Conservation (phyloP, 768 basidiomycete genomes). For the Tulasnella sp. region DNA sequence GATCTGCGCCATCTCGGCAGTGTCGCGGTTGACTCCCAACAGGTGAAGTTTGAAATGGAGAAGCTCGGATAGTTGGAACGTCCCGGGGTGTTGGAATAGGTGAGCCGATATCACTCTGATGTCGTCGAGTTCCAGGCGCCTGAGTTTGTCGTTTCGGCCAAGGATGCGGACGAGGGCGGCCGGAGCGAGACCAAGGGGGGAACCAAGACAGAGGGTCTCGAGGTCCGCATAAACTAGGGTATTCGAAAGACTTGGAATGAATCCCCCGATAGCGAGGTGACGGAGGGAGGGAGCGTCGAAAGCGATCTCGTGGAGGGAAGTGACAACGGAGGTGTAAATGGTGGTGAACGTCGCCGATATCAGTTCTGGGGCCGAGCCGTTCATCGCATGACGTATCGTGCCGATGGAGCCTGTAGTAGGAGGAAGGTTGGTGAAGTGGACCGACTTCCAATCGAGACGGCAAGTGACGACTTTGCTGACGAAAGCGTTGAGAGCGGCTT, state of each 20-base stretch:
- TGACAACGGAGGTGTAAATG: no score
- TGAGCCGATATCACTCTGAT: background rate
- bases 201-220: no score
- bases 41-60: background rate
- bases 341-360: no score
- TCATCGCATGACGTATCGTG: background rate
- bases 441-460: background rate
- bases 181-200: background rate
- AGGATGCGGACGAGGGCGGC: background rate
- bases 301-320: no score
- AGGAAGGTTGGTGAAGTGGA: background rate
- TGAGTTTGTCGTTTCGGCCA: background rate
- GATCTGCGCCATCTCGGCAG: background rate
- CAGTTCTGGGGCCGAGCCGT: background rate
- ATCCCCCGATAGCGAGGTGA: no score
- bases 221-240: no score
- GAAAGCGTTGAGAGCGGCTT: background rate
- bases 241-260: no score
- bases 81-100: background rate
- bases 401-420: background rate
- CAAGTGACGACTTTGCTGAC: background rate
- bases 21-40: background rate
- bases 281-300: no score
- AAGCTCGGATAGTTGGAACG: background rate
- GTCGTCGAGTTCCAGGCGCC: background rate